Percentiles rank a stretch among this genome's conserved stretches.
Conservation (phyloP, 257 asterid species). For the Capsicum chinense region DNA sequence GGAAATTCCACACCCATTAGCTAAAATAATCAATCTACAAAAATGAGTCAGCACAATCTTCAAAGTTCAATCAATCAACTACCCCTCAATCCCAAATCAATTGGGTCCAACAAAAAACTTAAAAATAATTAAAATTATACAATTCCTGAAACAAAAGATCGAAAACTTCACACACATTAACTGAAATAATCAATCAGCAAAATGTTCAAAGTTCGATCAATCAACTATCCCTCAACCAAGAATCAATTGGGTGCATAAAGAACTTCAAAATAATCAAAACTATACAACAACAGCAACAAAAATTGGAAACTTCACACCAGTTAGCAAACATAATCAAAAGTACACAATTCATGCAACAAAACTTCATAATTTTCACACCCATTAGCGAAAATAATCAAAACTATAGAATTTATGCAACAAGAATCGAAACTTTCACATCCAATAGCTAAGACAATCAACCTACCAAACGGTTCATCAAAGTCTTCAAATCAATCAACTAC, state of each 20-base stretch:
- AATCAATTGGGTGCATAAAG: background rate
- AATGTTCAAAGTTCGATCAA: background rate
- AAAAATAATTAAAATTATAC: constrained; percentile 2
- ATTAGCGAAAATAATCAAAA: no score
- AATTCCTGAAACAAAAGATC: background rate
- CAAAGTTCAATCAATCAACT: background rate
- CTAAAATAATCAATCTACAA: background rate
- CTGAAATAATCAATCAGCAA: background rate
- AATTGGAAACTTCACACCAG: background rate
- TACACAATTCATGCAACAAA: background rate
- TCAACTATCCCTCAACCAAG: background rate
- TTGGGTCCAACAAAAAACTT: background rate
- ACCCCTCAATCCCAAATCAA: background rate
- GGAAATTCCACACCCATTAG: background rate
- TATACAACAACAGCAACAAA: background rate
- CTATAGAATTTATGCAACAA: background rate
- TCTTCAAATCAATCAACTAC: background rate
- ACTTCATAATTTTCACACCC: background rate
- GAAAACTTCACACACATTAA: background rate
- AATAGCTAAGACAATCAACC: background rate
- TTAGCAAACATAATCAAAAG: background rate
- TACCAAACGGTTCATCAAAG: background rate
- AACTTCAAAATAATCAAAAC: background rate
- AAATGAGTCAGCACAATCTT: background rate
- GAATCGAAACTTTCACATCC: background rate